Conservation (phyloP, 1,284 basidiomycete genomes). For the Microbotryomycetes sp. region DNA sequence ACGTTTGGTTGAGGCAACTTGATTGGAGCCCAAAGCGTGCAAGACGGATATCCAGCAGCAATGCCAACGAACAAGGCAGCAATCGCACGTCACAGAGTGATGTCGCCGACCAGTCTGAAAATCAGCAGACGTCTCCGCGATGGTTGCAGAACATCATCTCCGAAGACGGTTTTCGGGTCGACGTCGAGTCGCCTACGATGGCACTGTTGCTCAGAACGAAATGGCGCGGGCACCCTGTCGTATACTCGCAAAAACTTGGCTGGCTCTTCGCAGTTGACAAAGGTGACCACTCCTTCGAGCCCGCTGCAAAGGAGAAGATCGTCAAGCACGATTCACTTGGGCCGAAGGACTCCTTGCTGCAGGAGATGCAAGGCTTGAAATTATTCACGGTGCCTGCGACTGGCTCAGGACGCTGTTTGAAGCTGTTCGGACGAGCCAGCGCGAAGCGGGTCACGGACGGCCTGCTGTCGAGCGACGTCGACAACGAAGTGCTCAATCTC, state of each 20-base stretch:
- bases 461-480: constrained; percentile 11
- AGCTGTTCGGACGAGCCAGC: constrained; percentile 5
- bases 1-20: constrained; percentile 82
- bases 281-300: constrained; percentile 26
- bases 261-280: constrained; percentile 31
- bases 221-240: constrained; percentile 29
- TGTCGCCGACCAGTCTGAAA: background rate
- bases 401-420: constrained; percentile 1
- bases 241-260: constrained; percentile 30
- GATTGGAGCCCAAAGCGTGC: constrained; percentile 85
- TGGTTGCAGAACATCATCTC: constrained; percentile 6
- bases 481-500: background rate
- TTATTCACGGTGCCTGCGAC: constrained; percentile 9
- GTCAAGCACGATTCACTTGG: constrained; percentile 16
- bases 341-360: constrained; percentile 13
- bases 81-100: background rate
- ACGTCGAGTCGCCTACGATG: constrained; percentile 24
- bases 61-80: background rate
- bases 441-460: constrained; percentile 18
- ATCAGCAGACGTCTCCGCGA: background rate
- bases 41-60: constrained; percentile 7
- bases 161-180: constrained; percentile 10
- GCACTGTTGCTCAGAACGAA: constrained; percentile 31
- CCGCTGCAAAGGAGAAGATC: constrained; percentile 32
- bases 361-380: constrained; percentile 11